A percentile compares a stretch with the other conserved stretches of the same genome.
Conservation (phyloP, 78 protist genomes). For the Guillardia theta region DNA sequence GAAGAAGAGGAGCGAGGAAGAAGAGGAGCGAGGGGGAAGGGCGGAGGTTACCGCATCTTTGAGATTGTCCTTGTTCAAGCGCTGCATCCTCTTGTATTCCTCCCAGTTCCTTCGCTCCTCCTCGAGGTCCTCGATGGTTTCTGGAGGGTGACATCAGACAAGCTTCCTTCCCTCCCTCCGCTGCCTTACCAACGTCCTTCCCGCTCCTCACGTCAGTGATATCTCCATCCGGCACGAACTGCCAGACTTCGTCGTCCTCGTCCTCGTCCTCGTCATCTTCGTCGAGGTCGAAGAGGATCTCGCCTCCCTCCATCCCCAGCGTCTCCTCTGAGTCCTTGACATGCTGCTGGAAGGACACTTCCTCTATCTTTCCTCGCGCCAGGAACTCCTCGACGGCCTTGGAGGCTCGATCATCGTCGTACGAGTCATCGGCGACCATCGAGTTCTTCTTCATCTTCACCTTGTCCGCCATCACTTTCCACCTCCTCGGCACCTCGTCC, state of each 20-base stretch:
- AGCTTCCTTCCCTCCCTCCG: background rate
- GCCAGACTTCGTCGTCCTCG: background rate
- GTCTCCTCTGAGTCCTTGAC: too few relatives aligned
- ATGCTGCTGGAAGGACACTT: too few relatives aligned
- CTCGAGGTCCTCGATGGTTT: background rate
- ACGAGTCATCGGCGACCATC: too few relatives aligned
- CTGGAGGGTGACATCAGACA: too few relatives aligned
- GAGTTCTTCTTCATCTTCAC: too few relatives aligned
- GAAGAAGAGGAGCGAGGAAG: too few relatives aligned
- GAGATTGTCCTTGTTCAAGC: background rate
- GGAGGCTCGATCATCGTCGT: too few relatives aligned
- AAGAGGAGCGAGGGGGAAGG: too few relatives aligned
- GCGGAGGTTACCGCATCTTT: too few relatives aligned
- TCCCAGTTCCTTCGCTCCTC: conserved; percentile 5
- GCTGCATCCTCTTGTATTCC: background rate
- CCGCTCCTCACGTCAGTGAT: background rate
- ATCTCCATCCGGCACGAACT: background rate
- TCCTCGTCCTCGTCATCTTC: background rate
- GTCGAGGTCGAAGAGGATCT: background rate
- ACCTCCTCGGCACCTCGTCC: background rate
- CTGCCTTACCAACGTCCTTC: background rate
- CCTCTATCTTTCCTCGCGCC: too few relatives aligned
- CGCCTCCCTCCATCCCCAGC: too few relatives aligned
- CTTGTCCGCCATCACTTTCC: background rate
- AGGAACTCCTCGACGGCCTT: too few relatives aligned